Percentiles rank a stretch among this genome's conserved stretches.
phyloP scores from a whole-genome alignment of 495 filamentous ascomycete species.

The Penicillium longicatenatum region DNA sequence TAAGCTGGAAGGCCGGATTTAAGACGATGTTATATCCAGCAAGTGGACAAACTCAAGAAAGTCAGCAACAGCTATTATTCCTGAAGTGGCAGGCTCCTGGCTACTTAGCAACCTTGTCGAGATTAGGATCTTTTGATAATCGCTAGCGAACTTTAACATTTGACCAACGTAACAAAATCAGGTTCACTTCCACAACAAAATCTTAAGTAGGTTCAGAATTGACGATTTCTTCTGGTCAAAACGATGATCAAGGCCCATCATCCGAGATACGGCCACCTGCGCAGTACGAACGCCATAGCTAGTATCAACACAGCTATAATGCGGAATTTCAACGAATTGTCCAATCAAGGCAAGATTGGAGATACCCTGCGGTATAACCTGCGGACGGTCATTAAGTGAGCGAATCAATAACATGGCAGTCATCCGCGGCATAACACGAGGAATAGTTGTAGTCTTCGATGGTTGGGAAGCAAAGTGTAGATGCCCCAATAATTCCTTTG shows the following conservation, averaged over 20 bases:
- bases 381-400: slow-evolving; percentile 9
- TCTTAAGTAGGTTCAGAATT: not conserved
- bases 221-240: not conserved
- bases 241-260: slow-evolving; percentile 12
- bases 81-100: too few species aligned
- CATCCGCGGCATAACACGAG: slow-evolving; percentile 27
- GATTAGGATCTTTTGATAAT: too few species aligned
- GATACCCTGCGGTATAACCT: slow-evolving; percentile 10
- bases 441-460: slow-evolving; percentile 14
- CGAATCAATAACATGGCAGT: slow-evolving; percentile 13
- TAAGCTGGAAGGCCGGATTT: too few species aligned
- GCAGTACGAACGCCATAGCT: slow-evolving; percentile 13
- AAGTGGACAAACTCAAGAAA: too few species aligned
- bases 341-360: slow-evolving; percentile 20
- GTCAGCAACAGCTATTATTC: too few species aligned
- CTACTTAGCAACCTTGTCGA: too few species aligned
- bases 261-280: slow-evolving; percentile 8
- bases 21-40: too few species aligned
- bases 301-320: slow-evolving; percentile 10
- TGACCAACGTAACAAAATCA: not conserved
- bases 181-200: slow-evolving; percentile 4
- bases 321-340: slow-evolving; percentile 17
- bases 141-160: not conserved
- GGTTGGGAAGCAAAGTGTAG: slow-evolving; percentile 14
- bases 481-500: slow-evolving; percentile 35